phyloP scores from a whole-genome alignment of 1,284 basidiomycete genomes.

The Tilletiopsis washingtonensis region DNA sequence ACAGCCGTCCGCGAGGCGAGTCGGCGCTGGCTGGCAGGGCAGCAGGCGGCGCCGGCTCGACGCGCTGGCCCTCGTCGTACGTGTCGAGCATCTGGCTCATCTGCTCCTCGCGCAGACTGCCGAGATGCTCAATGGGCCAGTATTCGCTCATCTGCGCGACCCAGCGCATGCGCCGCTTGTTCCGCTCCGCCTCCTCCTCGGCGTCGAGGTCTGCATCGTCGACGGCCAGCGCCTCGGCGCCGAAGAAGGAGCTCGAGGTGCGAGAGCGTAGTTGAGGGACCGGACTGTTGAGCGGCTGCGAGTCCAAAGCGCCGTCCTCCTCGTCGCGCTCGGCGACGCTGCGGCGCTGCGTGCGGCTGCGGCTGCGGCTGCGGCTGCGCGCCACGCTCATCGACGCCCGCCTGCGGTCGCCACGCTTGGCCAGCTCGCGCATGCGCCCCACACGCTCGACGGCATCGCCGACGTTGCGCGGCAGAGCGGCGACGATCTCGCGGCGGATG shows the following conservation, averaged over 20 bases:
- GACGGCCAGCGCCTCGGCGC: neutral
- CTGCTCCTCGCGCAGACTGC: slow-evolving; percentile 60
- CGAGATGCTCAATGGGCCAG: slow-evolving; percentile 75
- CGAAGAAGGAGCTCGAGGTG: neutral
- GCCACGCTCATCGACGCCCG: slow-evolving; percentile 2
- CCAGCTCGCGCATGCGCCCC: slow-evolving; percentile 62
- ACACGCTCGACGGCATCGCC: slow-evolving; percentile 72
- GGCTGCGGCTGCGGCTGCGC: slow-evolving; percentile 1
- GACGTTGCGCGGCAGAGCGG: slow-evolving; percentile 64
- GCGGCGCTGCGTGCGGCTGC: neutral
- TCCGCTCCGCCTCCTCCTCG: slow-evolving; percentile 18
- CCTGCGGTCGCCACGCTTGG: slow-evolving; percentile 50
- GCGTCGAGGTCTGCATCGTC: slow-evolving; percentile 7
- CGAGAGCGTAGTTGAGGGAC: slow-evolving; percentile 55
- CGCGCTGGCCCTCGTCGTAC: neutral
- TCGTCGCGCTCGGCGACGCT: slow-evolving; percentile 26
- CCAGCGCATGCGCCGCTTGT: slow-evolving; percentile 47
- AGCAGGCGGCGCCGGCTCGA: no score
- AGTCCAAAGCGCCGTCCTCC: slow-evolving; percentile 34
- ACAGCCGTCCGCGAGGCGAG: neutral
- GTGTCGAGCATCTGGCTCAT: slow-evolving; percentile 54
- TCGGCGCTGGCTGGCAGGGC: neutral
- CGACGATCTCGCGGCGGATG: slow-evolving; percentile 72
- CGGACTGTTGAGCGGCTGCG: slow-evolving; percentile 62
- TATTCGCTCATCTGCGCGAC: slow-evolving; percentile 58